phyloP scores from a whole-genome alignment of 345 rosid species.

The Combretum micranthum region DNA sequence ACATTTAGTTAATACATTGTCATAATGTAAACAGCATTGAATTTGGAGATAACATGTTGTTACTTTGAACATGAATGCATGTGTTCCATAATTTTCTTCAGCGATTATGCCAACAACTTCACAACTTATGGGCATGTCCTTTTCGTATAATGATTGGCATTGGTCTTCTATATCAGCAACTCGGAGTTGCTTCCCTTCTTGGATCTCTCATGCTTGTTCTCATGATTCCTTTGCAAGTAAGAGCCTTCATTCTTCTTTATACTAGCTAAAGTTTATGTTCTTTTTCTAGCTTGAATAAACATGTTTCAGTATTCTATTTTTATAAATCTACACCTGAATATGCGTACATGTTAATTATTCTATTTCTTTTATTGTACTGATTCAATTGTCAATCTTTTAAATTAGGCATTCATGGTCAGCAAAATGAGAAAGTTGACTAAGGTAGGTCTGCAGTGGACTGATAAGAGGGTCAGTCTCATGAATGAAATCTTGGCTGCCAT shows the following conservation, averaged over 20 bases:
- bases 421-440: conserved; percentile 80
- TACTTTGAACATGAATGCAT: no score
- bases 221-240: conserved; percentile 78
- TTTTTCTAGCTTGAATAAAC: no score
- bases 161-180: conserved; percentile 82
- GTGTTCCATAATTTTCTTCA: conserved; percentile 20
- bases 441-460: conserved; percentile 93
- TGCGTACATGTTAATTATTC: no score
- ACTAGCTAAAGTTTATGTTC: no score
- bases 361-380: no score
- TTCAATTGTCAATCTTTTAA: conserved; percentile 3
- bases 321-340: no score
- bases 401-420: conserved; percentile 73
- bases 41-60: no score
- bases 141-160: conserved; percentile 73
- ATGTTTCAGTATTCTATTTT: no score
- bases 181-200: conserved; percentile 84
- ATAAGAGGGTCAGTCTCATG: conserved; percentile 83
- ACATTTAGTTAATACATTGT: no score
- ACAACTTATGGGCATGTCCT: conserved; percentile 90
- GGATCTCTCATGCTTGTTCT: conserved; percentile 75
- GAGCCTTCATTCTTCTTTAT: background rate
- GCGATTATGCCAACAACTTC: conserved; percentile 87
- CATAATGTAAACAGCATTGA: no score
- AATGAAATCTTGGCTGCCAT: conserved; percentile 89